Evolutionary conservation across 2,329 filamentous ascomycete species (phyloP).

Genomic region (Botrytis fabae): DNA sequence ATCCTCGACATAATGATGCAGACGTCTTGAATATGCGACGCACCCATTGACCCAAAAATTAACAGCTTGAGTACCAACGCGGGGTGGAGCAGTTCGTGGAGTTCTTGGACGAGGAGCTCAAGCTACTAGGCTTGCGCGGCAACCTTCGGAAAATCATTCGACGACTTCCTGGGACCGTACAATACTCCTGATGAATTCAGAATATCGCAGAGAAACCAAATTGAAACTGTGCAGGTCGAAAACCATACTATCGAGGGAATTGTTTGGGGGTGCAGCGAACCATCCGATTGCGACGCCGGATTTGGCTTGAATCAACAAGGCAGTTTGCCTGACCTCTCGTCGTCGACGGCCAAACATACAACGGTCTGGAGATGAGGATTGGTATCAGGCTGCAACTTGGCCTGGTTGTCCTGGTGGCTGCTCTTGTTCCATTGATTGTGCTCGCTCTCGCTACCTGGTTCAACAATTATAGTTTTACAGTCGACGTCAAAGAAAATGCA

Average conservation of each 20-base stretch:
- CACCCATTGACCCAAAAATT: neutral
- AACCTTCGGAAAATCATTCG: neutral
- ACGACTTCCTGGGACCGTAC: neutral
- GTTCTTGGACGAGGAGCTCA: neutral
- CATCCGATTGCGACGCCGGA: neutral
- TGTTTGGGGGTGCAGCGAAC: neutral
- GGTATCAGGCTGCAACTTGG: slow-evolving; percentile 86
- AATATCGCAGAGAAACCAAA: neutral
- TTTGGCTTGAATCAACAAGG: slow-evolving; percentile 13
- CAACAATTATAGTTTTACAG: slow-evolving; percentile 62
- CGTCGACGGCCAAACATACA: neutral
- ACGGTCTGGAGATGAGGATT: slow-evolving; percentile 64
- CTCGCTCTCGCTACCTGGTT: slow-evolving; percentile 74
- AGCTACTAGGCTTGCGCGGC: slow-evolving; percentile 3
- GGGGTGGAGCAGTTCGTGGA: neutral
- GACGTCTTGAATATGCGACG: slow-evolving; percentile 4
- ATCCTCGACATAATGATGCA: neutral
- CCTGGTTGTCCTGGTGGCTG: slow-evolving; percentile 72
- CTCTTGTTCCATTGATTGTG: slow-evolving; percentile 73
- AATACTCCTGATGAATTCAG: slow-evolving; percentile 3
- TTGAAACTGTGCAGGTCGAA: neutral
- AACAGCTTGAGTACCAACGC: slow-evolving; percentile 1
- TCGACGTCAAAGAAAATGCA: slow-evolving; percentile 57
- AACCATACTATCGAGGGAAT: neutral
- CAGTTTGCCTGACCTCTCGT: neutral